Conservation (phyloP, 2,329 filamentous ascomycete genomes). For the Pseudocercospora macadamiae region DNA sequence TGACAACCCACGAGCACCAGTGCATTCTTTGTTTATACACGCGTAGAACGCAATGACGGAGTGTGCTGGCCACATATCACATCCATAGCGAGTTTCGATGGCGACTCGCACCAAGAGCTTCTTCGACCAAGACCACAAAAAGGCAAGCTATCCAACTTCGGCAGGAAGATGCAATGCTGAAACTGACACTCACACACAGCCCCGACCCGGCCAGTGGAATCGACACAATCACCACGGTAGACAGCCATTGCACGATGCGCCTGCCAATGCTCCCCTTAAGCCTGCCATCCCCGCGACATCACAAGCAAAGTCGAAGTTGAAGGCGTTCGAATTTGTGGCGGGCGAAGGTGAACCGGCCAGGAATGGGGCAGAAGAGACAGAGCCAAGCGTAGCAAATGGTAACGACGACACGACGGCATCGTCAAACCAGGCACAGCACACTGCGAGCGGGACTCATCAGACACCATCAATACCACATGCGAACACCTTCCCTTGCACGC, state of each 20-base stretch:
- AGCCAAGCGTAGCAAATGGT: conserved; percentile 39
- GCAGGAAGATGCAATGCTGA: conserved; percentile 5
- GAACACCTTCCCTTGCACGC: conserved; percentile 58
- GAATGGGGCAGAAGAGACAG: conserved; percentile 39
- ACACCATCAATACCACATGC: conserved; percentile 33
- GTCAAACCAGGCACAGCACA: neutral
- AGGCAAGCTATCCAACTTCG: conserved; percentile 37
- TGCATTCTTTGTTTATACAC: neutral
- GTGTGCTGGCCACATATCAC: neutral
- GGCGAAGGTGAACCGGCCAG: conserved; percentile 37
- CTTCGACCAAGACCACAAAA: conserved; percentile 53
- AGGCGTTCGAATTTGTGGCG: conserved; percentile 55
- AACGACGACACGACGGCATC: neutral
- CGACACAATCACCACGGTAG: conserved; percentile 19
- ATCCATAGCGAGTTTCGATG: conserved; percentile 21
- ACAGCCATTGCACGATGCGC: conserved; percentile 27
- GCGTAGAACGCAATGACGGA: neutral
- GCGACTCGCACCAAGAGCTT: conserved; percentile 52
- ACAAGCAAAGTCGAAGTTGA: conserved; percentile 58
- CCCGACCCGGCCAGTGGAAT: conserved; percentile 33
- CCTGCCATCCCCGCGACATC: conserved; percentile 54
- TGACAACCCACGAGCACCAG: neutral
- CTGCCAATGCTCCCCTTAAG: conserved; percentile 36
- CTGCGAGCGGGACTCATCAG: conserved; percentile 15
- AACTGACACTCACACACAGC: conserved; percentile 12